Conservation (phyloP, 805 yeast genomes). For the Nakazawaea anatomiae region DNA sequence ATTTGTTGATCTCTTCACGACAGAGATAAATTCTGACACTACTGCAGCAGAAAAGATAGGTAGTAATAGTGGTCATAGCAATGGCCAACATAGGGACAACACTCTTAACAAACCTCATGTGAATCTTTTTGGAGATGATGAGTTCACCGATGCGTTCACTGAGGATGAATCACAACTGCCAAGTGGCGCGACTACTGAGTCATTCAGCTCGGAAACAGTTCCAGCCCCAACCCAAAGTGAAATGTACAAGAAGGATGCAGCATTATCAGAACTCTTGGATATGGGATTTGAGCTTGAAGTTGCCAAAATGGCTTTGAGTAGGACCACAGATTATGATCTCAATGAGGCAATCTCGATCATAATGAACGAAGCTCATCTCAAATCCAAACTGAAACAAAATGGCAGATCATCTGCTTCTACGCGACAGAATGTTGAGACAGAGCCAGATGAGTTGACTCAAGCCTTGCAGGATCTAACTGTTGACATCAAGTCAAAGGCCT, state of each 20-base stretch:
- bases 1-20: conserved; percentile 1
- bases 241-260: conserved; percentile 30
- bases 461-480: conserved; percentile 48
- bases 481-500: conserved; percentile 55
- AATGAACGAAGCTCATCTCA: conserved; percentile 53
- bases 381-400: conserved; percentile 12
- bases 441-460: conserved; percentile 29
- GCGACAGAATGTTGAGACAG: not conserved
- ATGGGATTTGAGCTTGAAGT: conserved; percentile 70
- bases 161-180: not conserved
- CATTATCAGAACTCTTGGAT: conserved; percentile 65
- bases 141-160: conserved; percentile 34
- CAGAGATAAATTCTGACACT: not conserved
- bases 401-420: not conserved
- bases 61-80: not conserved
- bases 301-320: conserved; percentile 53
- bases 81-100: not conserved
- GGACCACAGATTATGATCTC: conserved; percentile 50
- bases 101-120: not conserved
- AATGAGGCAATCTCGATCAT: conserved; percentile 61
- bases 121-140: conserved; percentile 26
- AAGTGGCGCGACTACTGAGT: not conserved
- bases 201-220: not conserved
- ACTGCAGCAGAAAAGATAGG: not conserved
- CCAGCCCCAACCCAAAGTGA: conserved; percentile 7